These are phyloP conservation scores for Fusarium musae DNA, from an alignment of 2,329 filamentous ascomycete species.

Conservation along the genomic window DNA sequence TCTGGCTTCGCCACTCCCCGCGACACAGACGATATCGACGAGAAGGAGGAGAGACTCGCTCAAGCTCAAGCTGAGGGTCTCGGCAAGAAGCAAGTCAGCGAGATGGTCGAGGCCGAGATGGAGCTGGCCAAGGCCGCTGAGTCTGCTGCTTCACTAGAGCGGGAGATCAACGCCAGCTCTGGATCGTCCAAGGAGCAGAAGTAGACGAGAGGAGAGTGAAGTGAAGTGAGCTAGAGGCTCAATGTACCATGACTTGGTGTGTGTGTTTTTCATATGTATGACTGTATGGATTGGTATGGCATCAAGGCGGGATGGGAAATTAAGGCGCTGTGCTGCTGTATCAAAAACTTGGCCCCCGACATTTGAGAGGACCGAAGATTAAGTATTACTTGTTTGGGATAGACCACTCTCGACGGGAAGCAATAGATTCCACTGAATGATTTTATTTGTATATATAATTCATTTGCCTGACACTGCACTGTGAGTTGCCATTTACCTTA, in stretches of 20 bases:
- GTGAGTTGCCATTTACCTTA: neutral
- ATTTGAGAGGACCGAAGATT: slow-evolving; percentile 31
- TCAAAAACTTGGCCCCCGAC: slow-evolving; percentile 37
- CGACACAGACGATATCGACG: slow-evolving; percentile 92
- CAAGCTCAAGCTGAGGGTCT: slow-evolving; percentile 61
- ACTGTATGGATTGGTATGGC: slow-evolving; percentile 45
- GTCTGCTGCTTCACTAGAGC: slow-evolving; percentile 35
- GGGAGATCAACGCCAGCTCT: slow-evolving; percentile 42
- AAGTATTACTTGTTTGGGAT: slow-evolving; percentile 40
- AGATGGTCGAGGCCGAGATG: slow-evolving; percentile 66
- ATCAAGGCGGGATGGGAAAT: slow-evolving; percentile 35
- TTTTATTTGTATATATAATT: slow-evolving; percentile 41
- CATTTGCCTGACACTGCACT: neutral
- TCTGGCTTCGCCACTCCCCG: slow-evolving; percentile 79
- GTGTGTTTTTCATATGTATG: slow-evolving; percentile 49
- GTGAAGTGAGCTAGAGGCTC: slow-evolving; percentile 13
- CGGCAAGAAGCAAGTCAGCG: slow-evolving; percentile 61
- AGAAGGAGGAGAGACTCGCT: slow-evolving; percentile 80
- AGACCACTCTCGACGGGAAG: slow-evolving; percentile 46
- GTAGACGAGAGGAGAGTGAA: slow-evolving; percentile 41
- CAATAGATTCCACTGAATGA: slow-evolving; percentile 48
- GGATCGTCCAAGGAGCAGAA: slow-evolving; percentile 48
- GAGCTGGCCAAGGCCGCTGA: slow-evolving; percentile 54
- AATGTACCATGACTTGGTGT: slow-evolving; percentile 41
- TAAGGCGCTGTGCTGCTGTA: slow-evolving; percentile 44